Percentiles rank a stretch among this genome's conserved stretches.
Evolutionary conservation across 176 grass and related monocot species (phyloP).

Genomic region (Aegilops umbellulata): DNA sequence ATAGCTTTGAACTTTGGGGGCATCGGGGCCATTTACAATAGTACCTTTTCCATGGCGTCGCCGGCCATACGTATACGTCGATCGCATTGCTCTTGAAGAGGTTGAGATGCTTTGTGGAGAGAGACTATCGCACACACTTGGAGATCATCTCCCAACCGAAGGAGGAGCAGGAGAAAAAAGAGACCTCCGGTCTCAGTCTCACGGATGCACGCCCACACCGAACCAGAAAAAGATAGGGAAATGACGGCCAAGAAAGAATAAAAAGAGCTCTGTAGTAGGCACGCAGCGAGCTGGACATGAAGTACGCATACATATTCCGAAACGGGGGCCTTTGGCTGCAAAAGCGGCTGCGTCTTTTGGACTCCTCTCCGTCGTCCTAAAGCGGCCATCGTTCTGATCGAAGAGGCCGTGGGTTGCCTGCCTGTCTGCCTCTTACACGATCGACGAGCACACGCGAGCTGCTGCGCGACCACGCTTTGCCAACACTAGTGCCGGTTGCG

Average conservation of each 20-base stretch:
- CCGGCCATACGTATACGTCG: not conserved
- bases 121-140: no score
- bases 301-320: constrained; percentile 28
- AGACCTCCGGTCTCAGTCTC: no score
- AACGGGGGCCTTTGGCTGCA: not conserved
- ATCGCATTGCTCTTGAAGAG: no score
- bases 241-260: not conserved
- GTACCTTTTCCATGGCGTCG: not conserved
- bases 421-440: not conserved
- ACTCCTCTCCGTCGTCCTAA: constrained; percentile 6
- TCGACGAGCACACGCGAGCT: no score
- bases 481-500: not conserved
- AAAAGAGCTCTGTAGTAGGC: no score
- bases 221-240: not conserved
- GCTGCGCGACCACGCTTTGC: not conserved
- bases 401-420: not conserved
- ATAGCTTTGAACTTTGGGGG: not conserved
- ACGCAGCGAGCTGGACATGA: not conserved
- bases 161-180: no score
- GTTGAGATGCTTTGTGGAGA: no score
- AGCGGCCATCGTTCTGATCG: constrained; percentile 29
- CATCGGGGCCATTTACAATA: not conserved
- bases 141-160: no score
- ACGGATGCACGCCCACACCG: not conserved
- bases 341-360: constrained; percentile 31